phyloP scores from a whole-genome alignment of 2,329 filamentous ascomycete species.

The Talaromyces islandicus region DNA sequence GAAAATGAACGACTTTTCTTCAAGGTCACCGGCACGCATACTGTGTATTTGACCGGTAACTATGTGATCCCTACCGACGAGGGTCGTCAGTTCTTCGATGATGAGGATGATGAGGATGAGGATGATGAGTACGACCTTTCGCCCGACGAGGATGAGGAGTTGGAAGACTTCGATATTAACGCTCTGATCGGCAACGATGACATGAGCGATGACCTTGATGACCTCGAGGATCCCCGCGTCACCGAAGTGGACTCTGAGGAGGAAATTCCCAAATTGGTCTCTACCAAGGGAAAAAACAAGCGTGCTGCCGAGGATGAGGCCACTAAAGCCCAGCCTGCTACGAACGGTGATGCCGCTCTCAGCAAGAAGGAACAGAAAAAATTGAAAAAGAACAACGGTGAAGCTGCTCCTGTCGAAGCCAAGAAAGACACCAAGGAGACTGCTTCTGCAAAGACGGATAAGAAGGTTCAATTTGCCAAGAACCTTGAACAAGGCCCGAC shows the following conservation, averaged over 20 bases:
- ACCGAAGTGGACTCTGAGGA: constrained; percentile 78
- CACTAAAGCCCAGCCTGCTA: constrained; percentile 38
- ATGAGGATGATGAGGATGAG: constrained; percentile 56
- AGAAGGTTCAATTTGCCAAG: constrained; percentile 99
- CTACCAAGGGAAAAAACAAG: constrained; percentile 79
- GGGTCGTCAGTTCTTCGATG: constrained; percentile 35
- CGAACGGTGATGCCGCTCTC: constrained; percentile 64
- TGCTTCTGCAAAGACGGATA: constrained; percentile 58
- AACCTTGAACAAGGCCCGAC: constrained; percentile 96
- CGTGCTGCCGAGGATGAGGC: constrained; percentile 67
- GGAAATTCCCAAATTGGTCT: constrained; percentile 57
- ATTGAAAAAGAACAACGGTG: constrained; percentile 96
- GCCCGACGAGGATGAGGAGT: constrained; percentile 66
- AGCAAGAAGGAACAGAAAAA: constrained; percentile 99
- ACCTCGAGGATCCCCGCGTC: constrained; percentile 71
- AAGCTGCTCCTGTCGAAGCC: constrained; percentile 60
- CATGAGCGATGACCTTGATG: constrained; percentile 72
- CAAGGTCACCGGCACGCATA: constrained; percentile 81
- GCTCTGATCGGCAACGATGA: constrained; percentile 50
- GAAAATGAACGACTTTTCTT: constrained; percentile 91
- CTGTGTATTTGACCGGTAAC: constrained; percentile 91
- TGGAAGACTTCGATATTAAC: constrained; percentile 42
- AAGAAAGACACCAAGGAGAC: constrained; percentile 51
- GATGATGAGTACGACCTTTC: constrained; percentile 76
- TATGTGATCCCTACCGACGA: constrained; percentile 70